Evolutionary conservation across 2,329 filamentous ascomycete genomes (phyloP), one percentile per base, ranked within the genome.

Genomic region (Fonsecaea monophora): DNA sequence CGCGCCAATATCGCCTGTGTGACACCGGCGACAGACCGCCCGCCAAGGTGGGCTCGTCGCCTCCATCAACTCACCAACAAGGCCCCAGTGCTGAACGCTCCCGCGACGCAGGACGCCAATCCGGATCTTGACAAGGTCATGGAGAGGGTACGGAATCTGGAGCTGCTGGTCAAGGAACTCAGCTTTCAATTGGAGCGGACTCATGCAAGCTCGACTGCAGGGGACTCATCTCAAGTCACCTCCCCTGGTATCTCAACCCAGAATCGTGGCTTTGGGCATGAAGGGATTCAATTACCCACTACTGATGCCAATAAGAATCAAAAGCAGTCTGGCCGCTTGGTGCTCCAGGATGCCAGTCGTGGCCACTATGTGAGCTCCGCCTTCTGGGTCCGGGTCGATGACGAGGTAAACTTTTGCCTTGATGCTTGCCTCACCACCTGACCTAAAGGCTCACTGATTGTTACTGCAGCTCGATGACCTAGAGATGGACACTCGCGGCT

Each of bases 331-430:
- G 86, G 86, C 25, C 77, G 86, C 45, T 76, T 89, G 60, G 84
- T 88, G 1, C 82, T 88, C 50, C 84, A 87, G 62, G 84, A 87
- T 69, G 85, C 84, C 25, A 80, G 73, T 5, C 82, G 82, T 65
- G 87, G 84, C 71, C 79, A 84, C 56, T 88, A 89, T 75, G 84
- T 88, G 73, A 88, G 86, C 75, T 87, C 85, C 72, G 84, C 83
- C 48, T 85, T 88, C 70, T 88, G 85, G 85, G 84, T 85, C 5
- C 86, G 81, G 70, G 76, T 89, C 62, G 85, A 84, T 66, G 87
- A 87, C 66, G 86, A 89, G 83, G 83, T 89, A 76, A 53, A 77
- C 66, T 34, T 18, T 25, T 25, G 37, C 1, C 18, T 64, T 35
- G 38, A 15, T 34, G 25, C 38, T 15, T 62, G 35, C 12, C 3